phyloP scores from a whole-genome alignment of 345 rosid species.

The Passiflora organensis region DNA sequence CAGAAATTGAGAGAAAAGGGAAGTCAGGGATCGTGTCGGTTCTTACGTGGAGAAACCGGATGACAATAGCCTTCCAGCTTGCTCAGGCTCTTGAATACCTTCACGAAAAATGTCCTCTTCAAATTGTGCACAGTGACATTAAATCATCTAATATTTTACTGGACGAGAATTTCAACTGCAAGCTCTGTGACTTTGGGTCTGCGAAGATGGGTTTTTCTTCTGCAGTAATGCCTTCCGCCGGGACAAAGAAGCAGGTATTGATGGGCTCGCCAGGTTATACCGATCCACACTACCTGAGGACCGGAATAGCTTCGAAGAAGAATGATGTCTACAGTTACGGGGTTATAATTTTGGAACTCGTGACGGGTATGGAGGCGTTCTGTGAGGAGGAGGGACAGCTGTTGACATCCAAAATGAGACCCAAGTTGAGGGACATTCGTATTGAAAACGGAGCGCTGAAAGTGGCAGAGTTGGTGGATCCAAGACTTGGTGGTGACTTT shows the following conservation, averaged over 20 bases:
- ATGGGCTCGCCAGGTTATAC: slow-evolving; percentile 88
- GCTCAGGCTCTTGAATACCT: slow-evolving; percentile 70
- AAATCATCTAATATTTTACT: slow-evolving; percentile 74
- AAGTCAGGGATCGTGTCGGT: slow-evolving; percentile 1
- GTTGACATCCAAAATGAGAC: slow-evolving; percentile 39
- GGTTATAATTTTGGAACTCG: slow-evolving; percentile 63
- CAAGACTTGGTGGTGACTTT: slow-evolving; percentile 35
- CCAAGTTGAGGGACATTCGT: slow-evolving; percentile 22
- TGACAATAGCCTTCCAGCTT: slow-evolving; percentile 58
- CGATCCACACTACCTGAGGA: slow-evolving; percentile 77
- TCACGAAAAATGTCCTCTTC: slow-evolving; percentile 67
- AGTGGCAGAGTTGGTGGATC: slow-evolving; percentile 54
- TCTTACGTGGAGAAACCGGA: slow-evolving; percentile 60
- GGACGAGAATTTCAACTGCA: slow-evolving; percentile 58
- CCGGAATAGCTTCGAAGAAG: slow-evolving; percentile 76
- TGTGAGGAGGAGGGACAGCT: slow-evolving; percentile 51
- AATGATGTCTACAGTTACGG: slow-evolving; percentile 83
- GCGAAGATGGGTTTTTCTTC: slow-evolving; percentile 87
- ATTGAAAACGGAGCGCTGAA: slow-evolving; percentile 13
- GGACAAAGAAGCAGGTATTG: slow-evolving; percentile 43
- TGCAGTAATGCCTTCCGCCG: slow-evolving; percentile 35
- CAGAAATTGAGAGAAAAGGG: background rate
- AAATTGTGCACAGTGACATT: slow-evolving; percentile 77
- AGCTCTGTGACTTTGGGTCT: slow-evolving; percentile 84
- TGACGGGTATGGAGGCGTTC: slow-evolving; percentile 72